Evolutionary conservation across 441 rosid species (phyloP), one percentile per base, ranked within the genome.

Genomic region (Macaranga tanarius): DNA sequence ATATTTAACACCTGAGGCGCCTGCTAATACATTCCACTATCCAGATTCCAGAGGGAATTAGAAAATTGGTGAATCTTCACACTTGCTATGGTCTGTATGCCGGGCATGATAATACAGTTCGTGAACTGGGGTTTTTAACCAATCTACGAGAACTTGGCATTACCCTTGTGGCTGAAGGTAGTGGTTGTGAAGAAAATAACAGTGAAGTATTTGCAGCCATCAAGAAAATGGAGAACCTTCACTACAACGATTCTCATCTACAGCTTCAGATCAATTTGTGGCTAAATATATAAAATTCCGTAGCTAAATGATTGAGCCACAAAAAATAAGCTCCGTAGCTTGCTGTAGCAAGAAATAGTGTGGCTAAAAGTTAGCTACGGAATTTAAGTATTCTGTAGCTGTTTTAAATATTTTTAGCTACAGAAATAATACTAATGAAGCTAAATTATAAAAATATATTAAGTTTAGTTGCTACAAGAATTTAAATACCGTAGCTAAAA

Each of bases 1-100:
- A 22, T 25, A 62, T 71, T 51, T 48, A 71, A 34, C 31, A 28
- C 7, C 16, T 71, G 74, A 71, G 74, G 34, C 74, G 45, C 65
- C 74, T 71, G 44, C 25, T 60, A 0, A 48, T 50, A 47, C 48
- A 58, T 13, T 28, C 12, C 31, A 16, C 4, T n/a, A 0, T 20
- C 1, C 51, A 50, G 17, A 68, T 52, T 5, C 69, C 54, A 9
- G 52, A 51, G 10, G 68, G 57, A 4, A 72, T 72, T 51, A 62
- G 62, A 4, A 62, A n/a, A 1, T 0, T 62, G 68, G 38, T 50
- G 47, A 62, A 72, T 61, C 68, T 72, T 28, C 75, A 50, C 7
- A 52, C 62, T 28, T 51, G 51, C 22, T 22, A 22, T 51, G 68
- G 68, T 2, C 5, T 72, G 6, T 72, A 38, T 38, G 69, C 62